A percentile compares a stretch with the other conserved stretches of the same genome.
phyloP scores from a whole-genome alignment of 106 monocot genomes.

The Posidonia australis region DNA sequence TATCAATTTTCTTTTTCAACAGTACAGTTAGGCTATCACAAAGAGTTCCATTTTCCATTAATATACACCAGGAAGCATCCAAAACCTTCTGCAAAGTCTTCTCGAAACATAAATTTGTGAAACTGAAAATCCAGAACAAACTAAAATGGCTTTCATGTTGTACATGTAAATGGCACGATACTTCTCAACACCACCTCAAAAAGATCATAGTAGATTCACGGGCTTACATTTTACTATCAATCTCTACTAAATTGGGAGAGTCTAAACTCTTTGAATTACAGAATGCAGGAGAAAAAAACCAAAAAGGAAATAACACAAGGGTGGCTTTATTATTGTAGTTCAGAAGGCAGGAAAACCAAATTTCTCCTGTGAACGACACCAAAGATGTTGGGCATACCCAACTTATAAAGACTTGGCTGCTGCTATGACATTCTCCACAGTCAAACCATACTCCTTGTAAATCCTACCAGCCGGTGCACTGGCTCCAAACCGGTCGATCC shows the following conservation, averaged over 20 bases:
- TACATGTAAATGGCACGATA: too few species aligned
- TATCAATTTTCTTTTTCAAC: too few species aligned
- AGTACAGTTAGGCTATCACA: too few species aligned
- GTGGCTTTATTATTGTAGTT: not conserved
- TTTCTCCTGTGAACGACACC: not conserved
- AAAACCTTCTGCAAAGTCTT: too few species aligned
- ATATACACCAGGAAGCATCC: too few species aligned
- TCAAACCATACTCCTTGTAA: constrained; percentile 82
- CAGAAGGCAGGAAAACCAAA: constrained; percentile 1
- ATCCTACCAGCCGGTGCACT: constrained; percentile 82
- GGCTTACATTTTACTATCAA: not conserved
- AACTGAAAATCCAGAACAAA: too few species aligned
- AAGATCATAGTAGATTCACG: not conserved
- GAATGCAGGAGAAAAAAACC: not conserved
- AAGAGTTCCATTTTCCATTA: too few species aligned
- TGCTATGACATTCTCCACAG: constrained; percentile 51
- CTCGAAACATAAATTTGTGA: too few species aligned
- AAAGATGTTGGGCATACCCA: not conserved
- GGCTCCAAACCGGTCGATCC: constrained; percentile 67
- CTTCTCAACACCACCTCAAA: too few species aligned
- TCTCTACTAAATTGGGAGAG: not conserved
- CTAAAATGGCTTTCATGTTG: too few species aligned
- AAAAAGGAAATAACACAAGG: not conserved
- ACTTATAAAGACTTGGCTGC: constrained; percentile 34
- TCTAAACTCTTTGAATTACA: not conserved